Evolutionary conservation across 805 yeast species (phyloP), one percentile per base, ranked within the genome.

Genomic region (Danielia reshetovae): DNA sequence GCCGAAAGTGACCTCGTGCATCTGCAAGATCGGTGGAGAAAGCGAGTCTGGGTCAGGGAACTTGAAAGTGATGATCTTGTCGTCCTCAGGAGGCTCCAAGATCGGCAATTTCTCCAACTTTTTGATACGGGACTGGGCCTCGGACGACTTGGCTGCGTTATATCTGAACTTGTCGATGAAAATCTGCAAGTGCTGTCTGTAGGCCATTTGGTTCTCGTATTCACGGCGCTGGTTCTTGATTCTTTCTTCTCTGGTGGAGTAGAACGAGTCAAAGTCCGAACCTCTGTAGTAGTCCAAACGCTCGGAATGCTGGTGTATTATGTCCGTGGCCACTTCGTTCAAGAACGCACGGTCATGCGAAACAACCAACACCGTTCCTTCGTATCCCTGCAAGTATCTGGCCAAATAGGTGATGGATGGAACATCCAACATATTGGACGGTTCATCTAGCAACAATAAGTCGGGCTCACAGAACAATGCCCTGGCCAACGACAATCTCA

Each of bases 351-450:
- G 81, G 62, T 93, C 99, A 71, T 93, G 99, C 37, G 98, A 93
- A 29, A 93, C 99, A 27, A 90, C 95, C 45, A 93, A 68, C 2
- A 93, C 93, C 0, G 98, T 93, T 1, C 96, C 77, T 35, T 95
- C 89, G 58, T 93, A 93, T 6, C 85, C 72, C 56, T 86, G 95
- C 49, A 93, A 68, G 57, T 93, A 93, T 48, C 85, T 79, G 8
- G 97, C 90, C 55, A 93, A 72, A 59, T 80, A 93, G 2, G 97
- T 90, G 58, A 93, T 86, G 35, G 97, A 89, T 18, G 98, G 99
- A 60, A 93, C 96, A 77, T 93, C 99, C 95, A 93, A 85, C 96
- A 89, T 93, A 81, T 93, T 93, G 42, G 97, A 89, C 54, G 99
- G 99, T 74, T 93, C 99, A 77, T 93, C 98, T 46, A 93, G 74